These are phyloP conservation scores for Colletotrichum nymphaeae DNA, from an alignment of 2,329 filamentous ascomycete species.

Conservation along the genomic window DNA sequence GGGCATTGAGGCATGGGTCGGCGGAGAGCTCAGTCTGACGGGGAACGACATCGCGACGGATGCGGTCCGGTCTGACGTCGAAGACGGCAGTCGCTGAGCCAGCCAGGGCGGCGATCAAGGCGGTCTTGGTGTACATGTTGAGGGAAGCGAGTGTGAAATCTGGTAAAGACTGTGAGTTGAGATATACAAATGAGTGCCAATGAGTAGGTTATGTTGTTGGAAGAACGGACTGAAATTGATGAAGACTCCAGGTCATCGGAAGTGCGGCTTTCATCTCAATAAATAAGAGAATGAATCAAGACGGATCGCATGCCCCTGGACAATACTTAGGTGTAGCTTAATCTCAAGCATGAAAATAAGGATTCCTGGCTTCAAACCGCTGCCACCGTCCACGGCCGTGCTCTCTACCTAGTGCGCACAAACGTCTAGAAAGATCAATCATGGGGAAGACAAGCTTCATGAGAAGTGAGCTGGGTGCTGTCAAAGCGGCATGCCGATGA, in stretches of 20 bases:
- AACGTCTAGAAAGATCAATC: slow-evolving; percentile 2
- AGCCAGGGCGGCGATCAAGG: slow-evolving; percentile 40
- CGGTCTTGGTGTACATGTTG: slow-evolving; percentile 41
- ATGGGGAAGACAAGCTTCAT: neutral
- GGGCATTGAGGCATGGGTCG: slow-evolving; percentile 36
- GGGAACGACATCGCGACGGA: slow-evolving; percentile 37
- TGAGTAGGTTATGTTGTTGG: neutral
- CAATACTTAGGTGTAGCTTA: slow-evolving; percentile 2
- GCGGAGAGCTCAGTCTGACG: slow-evolving; percentile 38
- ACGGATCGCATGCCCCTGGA: neutral
- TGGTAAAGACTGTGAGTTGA: neutral
- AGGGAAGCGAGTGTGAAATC: neutral
- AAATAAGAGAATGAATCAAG: neutral
- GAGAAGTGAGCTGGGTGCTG: neutral
- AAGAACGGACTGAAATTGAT: neutral
- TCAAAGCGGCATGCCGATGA: neutral
- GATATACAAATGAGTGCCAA: neutral
- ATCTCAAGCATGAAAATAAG: slow-evolving; percentile 8
- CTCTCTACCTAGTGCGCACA: neutral
- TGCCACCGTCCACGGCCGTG: neutral
- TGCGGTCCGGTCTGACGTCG: slow-evolving; percentile 32
- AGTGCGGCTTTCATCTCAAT: neutral
- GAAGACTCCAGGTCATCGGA: neutral
- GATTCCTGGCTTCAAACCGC: neutral
- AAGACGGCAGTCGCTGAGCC: slow-evolving; percentile 38